phyloP scores from a whole-genome alignment of 441 rosid species.

The Eutrema salsugineum region DNA sequence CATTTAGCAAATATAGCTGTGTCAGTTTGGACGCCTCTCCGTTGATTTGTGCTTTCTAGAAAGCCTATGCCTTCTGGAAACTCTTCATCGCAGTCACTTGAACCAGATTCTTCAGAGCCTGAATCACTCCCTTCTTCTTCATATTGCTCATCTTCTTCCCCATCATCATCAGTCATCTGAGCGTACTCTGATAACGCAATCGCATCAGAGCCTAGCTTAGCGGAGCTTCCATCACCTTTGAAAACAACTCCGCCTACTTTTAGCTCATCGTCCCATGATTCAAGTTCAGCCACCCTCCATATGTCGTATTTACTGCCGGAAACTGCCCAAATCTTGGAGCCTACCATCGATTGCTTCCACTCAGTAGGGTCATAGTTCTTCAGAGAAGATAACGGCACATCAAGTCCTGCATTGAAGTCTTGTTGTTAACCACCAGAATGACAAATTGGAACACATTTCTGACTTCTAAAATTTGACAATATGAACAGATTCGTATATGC shows the following conservation, averaged over 20 bases:
- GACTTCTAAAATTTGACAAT: neutral
- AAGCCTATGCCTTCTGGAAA: constrained; percentile 66
- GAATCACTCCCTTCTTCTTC: constrained; percentile 59
- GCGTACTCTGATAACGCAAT: constrained; percentile 65
- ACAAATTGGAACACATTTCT: neutral
- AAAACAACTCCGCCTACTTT: constrained; percentile 72
- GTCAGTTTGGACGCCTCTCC: constrained; percentile 71
- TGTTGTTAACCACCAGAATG: constrained; percentile 2
- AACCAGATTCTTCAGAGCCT: constrained; percentile 52
- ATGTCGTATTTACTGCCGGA: constrained; percentile 51
- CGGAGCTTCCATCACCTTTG: constrained; percentile 62
- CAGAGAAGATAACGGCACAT: constrained; percentile 69
- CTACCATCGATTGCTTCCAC: constrained; percentile 82
- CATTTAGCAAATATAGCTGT: constrained; percentile 85
- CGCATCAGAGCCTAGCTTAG: constrained; percentile 55
- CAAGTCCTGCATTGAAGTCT: constrained; percentile 51
- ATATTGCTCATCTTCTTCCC: constrained; percentile 57
- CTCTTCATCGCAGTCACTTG: constrained; percentile 65
- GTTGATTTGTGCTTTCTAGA: constrained; percentile 47
- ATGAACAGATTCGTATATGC: neutral
- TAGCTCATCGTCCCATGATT: constrained; percentile 78
- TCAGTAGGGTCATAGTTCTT: constrained; percentile 56
- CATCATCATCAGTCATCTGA: constrained; percentile 54
- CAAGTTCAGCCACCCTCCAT: constrained; percentile 93
- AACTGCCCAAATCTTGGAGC: constrained; percentile 76